phyloP scores from a whole-genome alignment of 2,329 filamentous ascomycete genomes.

The Trematosphaeria pertusa region DNA sequence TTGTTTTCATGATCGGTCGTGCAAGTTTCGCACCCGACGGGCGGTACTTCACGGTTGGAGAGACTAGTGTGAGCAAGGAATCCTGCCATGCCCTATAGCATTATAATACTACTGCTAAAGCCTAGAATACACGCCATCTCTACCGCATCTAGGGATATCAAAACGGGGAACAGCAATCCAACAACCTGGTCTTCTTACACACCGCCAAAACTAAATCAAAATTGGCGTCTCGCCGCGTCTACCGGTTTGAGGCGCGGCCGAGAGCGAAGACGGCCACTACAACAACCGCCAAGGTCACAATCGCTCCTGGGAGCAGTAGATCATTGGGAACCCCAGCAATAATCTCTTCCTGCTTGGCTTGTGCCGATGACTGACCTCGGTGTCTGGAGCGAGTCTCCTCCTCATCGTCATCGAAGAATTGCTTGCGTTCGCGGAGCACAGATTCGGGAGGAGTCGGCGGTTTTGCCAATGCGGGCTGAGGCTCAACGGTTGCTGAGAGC shows the following conservation, averaged over 20 bases:
- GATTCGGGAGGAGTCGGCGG: conserved; percentile 62
- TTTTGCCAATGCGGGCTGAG: conserved; percentile 60
- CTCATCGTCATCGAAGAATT: conserved; percentile 61
- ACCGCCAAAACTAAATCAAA: conserved; percentile 2
- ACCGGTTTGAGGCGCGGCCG: conserved; percentile 67
- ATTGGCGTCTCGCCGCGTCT: too few species aligned
- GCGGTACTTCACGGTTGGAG: too few species aligned
- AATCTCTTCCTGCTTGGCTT: conserved; percentile 71
- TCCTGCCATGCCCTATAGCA: too few species aligned
- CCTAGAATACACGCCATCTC: conserved; percentile 18
- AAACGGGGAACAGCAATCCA: conserved; percentile 19
- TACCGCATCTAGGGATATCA: conserved; percentile 29
- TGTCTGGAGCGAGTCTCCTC: conserved; percentile 58
- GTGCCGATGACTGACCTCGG: conserved; percentile 54
- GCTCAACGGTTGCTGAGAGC: conserved; percentile 68
- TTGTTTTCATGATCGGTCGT: too few species aligned
- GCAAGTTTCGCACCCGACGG: too few species aligned
- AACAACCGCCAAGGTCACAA: conserved; percentile 92
- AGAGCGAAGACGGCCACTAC: conserved; percentile 94
- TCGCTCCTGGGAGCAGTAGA: conserved; percentile 87
- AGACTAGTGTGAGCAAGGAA: too few species aligned
- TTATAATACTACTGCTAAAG: conserved; percentile 12
- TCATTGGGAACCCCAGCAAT: conserved; percentile 95
- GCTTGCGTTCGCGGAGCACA: conserved; percentile 55
- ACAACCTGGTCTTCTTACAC: conserved; percentile 7